A percentile compares a stretch with the other conserved stretches of the same genome.
phyloP scores from a whole-genome alignment of 176 grass and related monocot species.

The Triticum urartu region DNA sequence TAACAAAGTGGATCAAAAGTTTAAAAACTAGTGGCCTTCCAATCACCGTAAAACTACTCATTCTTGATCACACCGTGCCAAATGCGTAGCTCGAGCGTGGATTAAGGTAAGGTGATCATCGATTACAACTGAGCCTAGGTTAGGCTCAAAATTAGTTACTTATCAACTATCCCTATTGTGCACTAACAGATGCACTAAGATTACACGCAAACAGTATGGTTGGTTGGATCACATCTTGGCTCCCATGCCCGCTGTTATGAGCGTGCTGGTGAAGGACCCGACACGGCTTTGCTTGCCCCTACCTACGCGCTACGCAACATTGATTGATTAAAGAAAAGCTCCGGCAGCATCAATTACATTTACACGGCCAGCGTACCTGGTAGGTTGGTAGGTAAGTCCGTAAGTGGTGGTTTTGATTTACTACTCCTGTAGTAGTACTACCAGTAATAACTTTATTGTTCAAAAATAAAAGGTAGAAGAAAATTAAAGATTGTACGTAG shows the following conservation, averaged over 20 bases:
- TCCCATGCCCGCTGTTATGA: not conserved
- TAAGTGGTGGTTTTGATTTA: not conserved
- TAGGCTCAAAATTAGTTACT: not conserved
- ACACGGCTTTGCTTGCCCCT: constrained; percentile 9
- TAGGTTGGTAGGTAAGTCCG: not conserved
- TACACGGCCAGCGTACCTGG: not conserved
- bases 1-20: not conserved
- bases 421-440: not conserved
- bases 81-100: not conserved
- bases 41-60: not conserved
- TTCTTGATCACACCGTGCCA: not conserved
- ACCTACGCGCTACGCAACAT: constrained; percentile 23
- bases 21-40: no score
- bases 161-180: not conserved
- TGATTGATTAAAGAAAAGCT: not conserved
- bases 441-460: not conserved
- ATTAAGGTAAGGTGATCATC: no score
- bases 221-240: constrained; percentile 12
- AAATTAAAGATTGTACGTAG: not conserved
- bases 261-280: constrained; percentile 20
- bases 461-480: not conserved
- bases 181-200: not conserved
- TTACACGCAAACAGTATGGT: not conserved
- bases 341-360: not conserved
- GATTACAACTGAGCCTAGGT: no score